These are phyloP conservation scores for Colletotrichum tropicicola DNA, from an alignment of 2,329 filamentous ascomycete species.

Conservation along the genomic window DNA sequence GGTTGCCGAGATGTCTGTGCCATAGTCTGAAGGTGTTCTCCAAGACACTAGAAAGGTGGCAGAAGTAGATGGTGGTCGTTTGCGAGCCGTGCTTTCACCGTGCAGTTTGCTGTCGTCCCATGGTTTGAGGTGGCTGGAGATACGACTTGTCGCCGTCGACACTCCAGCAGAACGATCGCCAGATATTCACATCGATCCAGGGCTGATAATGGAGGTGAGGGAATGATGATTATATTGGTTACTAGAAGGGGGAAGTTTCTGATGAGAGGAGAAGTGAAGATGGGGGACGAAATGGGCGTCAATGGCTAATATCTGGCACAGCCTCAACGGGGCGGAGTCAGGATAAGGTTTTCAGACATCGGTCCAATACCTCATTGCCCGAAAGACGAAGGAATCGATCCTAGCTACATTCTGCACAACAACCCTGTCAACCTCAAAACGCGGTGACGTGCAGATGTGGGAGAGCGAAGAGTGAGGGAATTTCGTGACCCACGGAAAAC, in stretches of 20 bases:
- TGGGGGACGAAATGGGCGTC: neutral
- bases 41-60: neutral
- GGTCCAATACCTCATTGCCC: neutral
- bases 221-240: too few species aligned
- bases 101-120: too few species aligned
- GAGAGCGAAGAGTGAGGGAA: neutral
- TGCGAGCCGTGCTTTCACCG: neutral
- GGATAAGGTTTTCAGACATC: neutral
- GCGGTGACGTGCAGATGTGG: neutral
- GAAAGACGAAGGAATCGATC: neutral
- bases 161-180: neutral
- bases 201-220: neutral
- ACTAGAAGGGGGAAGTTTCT: neutral
- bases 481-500: neutral
- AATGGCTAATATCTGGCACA: neutral
- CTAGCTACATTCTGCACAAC: neutral
- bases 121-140: neutral
- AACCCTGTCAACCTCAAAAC: neutral
- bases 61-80: neutral
- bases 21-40: neutral
- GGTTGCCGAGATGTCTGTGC: neutral
- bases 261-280: neutral
- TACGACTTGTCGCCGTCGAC: neutral
- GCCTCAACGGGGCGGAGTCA: constrained; percentile 7
- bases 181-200: neutral